A percentile compares a stretch with the other conserved stretches of the same genome.
These are phyloP conservation scores for Neospora caninum DNA, from an alignment of 169 alveolate genomes.

Conservation along the genomic window DNA sequence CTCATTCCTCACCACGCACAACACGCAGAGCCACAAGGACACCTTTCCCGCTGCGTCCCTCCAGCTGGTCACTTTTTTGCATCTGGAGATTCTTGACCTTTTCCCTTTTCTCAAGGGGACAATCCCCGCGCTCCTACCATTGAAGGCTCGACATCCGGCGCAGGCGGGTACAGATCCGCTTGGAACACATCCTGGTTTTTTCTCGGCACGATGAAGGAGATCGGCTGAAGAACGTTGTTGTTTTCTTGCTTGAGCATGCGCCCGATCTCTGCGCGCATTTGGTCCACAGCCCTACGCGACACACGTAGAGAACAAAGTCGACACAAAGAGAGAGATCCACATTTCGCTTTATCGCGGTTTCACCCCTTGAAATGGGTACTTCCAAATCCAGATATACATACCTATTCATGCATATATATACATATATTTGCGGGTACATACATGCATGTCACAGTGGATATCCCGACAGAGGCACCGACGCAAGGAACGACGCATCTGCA, in stretches of 20 bases:
- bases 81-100: too few relatives aligned
- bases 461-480: too few relatives aligned
- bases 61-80: too few relatives aligned
- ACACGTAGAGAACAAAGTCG: background rate
- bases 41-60: too few relatives aligned
- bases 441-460: background rate
- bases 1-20: too few relatives aligned
- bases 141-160: constrained; percentile 66
- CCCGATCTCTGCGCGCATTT: constrained; percentile 68
- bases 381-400: background rate
- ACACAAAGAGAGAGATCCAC: background rate
- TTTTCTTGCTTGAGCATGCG: constrained; percentile 69
- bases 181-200: constrained; percentile 68
- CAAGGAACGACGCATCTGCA: too few relatives aligned
- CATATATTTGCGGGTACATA: too few relatives aligned
- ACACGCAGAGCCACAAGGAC: too few relatives aligned
- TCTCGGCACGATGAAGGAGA: constrained; percentile 69
- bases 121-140: constrained; percentile 39
- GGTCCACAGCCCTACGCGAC: constrained; percentile 57
- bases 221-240: constrained; percentile 62
- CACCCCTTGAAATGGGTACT: background rate
- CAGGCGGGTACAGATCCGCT: constrained; percentile 70
- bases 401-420: background rate
- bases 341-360: background rate
- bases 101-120: too few relatives aligned